A percentile compares a stretch with the other conserved stretches of the same genome.
These are phyloP conservation scores for Yarrowia hollandica DNA, from an alignment of 805 yeast genomes.

Conservation along the genomic window DNA sequence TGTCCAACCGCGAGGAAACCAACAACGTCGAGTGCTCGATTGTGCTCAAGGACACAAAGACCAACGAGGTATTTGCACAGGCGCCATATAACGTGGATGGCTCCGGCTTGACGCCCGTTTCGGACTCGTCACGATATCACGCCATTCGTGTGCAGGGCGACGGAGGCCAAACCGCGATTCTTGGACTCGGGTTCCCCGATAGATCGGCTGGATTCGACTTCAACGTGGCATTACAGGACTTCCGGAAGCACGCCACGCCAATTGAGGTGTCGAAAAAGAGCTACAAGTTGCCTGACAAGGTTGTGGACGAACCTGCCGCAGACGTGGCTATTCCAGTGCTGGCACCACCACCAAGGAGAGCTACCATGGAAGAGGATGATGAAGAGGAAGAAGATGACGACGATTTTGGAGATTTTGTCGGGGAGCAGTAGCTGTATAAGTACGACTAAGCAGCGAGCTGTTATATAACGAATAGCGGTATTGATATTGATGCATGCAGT, in stretches of 20 bases:
- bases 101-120: slow-evolving; percentile 40
- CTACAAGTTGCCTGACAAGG: slow-evolving; percentile 34
- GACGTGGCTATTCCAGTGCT: slow-evolving; percentile 32
- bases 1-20: slow-evolving; percentile 17
- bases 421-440: not conserved
- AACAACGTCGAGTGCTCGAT: slow-evolving; percentile 36
- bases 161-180: slow-evolving; percentile 41
- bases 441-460: not conserved
- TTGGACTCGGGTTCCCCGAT: slow-evolving; percentile 47
- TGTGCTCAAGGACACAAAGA: slow-evolving; percentile 38
- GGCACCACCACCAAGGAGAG: slow-evolving; percentile 38
- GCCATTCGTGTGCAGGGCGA: slow-evolving; percentile 43
- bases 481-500: too few relatives aligned
- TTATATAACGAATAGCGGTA: not conserved
- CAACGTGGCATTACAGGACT: slow-evolving; percentile 44
- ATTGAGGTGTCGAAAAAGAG: slow-evolving; percentile 37
- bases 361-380: slow-evolving; percentile 31
- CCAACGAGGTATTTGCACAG: slow-evolving; percentile 43
- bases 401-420: slow-evolving; percentile 39
- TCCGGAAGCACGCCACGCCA: slow-evolving; percentile 35
- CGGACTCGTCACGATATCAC: slow-evolving; percentile 43
- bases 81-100: slow-evolving; percentile 42
- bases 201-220: slow-evolving; percentile 43
- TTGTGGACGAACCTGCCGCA: slow-evolving; percentile 31
- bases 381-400: slow-evolving; percentile 37